Percentiles rank a stretch among this genome's conserved stretches.
These are phyloP conservation scores for Cladorrhinum sp. DNA, from an alignment of 2,329 filamentous ascomycete species.

Conservation along the genomic window DNA sequence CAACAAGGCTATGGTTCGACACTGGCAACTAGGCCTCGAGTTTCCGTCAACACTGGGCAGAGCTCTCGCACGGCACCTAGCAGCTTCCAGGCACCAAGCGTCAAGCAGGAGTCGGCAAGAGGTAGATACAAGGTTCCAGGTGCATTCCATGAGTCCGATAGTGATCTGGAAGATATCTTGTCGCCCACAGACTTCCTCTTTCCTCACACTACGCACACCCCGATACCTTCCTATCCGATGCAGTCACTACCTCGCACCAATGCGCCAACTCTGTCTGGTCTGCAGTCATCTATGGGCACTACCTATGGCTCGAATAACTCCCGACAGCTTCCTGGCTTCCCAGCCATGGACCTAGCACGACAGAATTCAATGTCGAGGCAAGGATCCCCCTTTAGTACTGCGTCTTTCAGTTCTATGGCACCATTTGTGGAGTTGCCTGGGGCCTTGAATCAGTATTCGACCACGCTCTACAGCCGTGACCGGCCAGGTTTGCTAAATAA, in stretches of 20 bases:
- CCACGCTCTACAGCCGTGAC: neutral
- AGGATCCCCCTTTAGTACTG: neutral
- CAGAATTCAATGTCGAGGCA: conserved; percentile 21
- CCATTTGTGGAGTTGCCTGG: neutral
- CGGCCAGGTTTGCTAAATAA: conserved; percentile 22
- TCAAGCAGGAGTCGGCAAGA: conserved; percentile 6
- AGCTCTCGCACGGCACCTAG: neutral
- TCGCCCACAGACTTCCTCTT: neutral
- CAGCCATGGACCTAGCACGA: conserved; percentile 24
- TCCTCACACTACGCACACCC: neutral
- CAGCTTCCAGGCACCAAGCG: neutral
- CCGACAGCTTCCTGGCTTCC: conserved; percentile 5
- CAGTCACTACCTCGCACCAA: neutral
- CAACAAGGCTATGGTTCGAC: conserved; percentile 5
- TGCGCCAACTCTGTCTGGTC: neutral
- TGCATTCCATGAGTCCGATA: conserved; percentile 12
- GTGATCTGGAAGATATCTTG: conserved; percentile 2
- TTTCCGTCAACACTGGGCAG: neutral
- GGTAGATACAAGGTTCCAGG: conserved; percentile 12
- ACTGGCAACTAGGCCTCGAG: conserved; percentile 10
- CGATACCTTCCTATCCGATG: conserved; percentile 3
- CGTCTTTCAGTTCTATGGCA: neutral
- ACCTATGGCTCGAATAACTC: neutral
- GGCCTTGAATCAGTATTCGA: neutral
- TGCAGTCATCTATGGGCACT: neutral